Base-by-base conservation (phyloP, 176 grass and related monocot species). In the Microstegium vimineum region DNA sequence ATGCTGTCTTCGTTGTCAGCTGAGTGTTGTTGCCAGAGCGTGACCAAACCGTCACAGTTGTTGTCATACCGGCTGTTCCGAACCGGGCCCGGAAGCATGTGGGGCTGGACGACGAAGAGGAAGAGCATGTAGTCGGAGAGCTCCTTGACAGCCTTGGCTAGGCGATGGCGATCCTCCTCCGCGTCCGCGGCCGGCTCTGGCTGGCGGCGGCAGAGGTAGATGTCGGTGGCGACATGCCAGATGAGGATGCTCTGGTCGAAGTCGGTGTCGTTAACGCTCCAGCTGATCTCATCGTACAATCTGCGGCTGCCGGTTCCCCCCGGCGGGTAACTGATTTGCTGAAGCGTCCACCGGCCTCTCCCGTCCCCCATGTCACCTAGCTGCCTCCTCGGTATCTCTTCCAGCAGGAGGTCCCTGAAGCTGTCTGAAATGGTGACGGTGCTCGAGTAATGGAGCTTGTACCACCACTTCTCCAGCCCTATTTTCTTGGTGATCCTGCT, bases 361-460 rank as follows among this genome's bases (percentile, higher is more conserved):
- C 6, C 49, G 6, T 52, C 18, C 49, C 49, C 22, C 49, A 52
- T 77, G 54, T 28, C 54, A 1, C 54, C 54, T 10, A 42, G 22
- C 11, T 2, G 10, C 8, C 74, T 38, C 6, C 36, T 45, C 4
- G 36, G 57, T 62, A 78, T 78, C 37, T 41, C 75, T 43, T 20
- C 2, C 25, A 43, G 14, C 25, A 78, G 33, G 35, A 78, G 43
- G 8, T 78, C 59, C 25, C 25, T 78, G 8, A 43, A 20, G 10
- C 23, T 20, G 4, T 42, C 16, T 0, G 75, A 77, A 28, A 77
- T 42, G 6, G 2, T 2, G 36, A 16, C 18, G 14, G 35, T 63
- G 57, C 57, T 31, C 2, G 75, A 77, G 10, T 43, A 77, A 77
- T 63, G 75, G 8, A 63, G n/a, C 12, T 63, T 77, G 36, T 77